Evolutionary conservation across 2,329 filamentous ascomycete species (phyloP), one percentile per base, ranked within the genome.

Genomic region (Chaetomiaceae sp.): DNA sequence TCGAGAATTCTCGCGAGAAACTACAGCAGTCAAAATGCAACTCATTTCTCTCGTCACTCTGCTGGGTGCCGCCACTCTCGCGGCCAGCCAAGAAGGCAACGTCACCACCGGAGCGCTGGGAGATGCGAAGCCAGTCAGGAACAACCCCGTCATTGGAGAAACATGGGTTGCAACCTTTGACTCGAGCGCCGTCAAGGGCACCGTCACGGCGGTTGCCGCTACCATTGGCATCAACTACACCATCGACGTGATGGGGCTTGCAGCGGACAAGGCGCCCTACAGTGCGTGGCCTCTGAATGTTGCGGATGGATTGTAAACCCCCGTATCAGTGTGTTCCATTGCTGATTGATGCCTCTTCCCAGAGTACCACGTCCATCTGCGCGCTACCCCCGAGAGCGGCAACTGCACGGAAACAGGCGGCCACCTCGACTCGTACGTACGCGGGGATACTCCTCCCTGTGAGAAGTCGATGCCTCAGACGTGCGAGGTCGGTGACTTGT

Each of bases 401-500:
- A 79, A 79, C 69, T 85, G 82, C 70, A 75, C 72, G 52, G 67
- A 65, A 5, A 77, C 81, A 1, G 69, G 75, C 29, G 73, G 65
- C 5, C 81, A 85, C 60, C 71, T 84, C 6, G 79, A 84, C 61
- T 80, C 81, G 3, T 82, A 73, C 62, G 62, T 70, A 29, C 76
- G 79, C 29, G 75, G 75, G 40, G 72, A 80, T 58, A 62, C 62
- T 0, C 70, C 75, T 20, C 60, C 73, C 2, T 85, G 82, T 64
- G 70, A 82, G 57, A 40, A 63, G 10, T 61, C 65, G 13, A 58
- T 66, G 23, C 80, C 79, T 1, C 63, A 75, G 55, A 78, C 74
- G 16, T 85, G 82, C 64, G 75, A 85, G 66, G 74, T 80, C 5
- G 82, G 82, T 44, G 82, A 85, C 64, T 67, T 84, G 25, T 72